These are phyloP conservation scores for Fusarium sp. DNA, from an alignment of 2,329 filamentous ascomycete species.

Conservation along the genomic window DNA sequence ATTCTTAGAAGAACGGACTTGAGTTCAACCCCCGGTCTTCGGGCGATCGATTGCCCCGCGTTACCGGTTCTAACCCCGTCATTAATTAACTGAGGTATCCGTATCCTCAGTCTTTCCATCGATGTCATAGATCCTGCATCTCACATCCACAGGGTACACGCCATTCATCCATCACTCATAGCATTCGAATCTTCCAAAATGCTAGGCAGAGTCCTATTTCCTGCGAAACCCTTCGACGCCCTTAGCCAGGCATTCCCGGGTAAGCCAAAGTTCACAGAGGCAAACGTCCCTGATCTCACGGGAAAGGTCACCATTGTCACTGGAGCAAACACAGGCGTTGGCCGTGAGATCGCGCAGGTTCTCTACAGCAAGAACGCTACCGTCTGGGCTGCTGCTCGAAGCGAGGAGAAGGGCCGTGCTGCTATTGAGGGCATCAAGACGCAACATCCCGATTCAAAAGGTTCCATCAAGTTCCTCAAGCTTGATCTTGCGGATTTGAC, in stretches of 20 bases:
- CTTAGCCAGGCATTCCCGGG: conserved; percentile 44
- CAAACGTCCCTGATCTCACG: conserved; percentile 74
- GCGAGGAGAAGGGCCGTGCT: conserved; percentile 57
- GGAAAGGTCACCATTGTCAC: conserved; percentile 69
- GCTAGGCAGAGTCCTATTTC: conserved; percentile 8
- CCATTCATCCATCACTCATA: too few relatives aligned
- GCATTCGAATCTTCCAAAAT: too few relatives aligned
- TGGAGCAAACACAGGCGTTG: conserved; percentile 59
- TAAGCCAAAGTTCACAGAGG: conserved; percentile 45
- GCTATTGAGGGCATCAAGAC: conserved; percentile 61
- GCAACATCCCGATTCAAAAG: conserved; percentile 53
- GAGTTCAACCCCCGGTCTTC: conserved; percentile 1
- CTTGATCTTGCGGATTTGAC: conserved; percentile 61
- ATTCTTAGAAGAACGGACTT: neutral
- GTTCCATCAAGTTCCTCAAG: conserved; percentile 59
- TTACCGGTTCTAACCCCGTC: conserved; percentile 21
- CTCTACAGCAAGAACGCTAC: conserved; percentile 67
- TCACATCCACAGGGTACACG: neutral
- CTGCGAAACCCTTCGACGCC: conserved; percentile 28
- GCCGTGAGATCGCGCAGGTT: conserved; percentile 65
- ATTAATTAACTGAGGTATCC: conserved; percentile 6
- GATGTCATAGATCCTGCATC: neutral
- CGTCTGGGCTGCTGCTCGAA: conserved; percentile 68
- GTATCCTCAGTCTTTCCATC: neutral
- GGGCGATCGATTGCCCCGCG: conserved; percentile 31